Evolutionary conservation across 495 filamentous ascomycete genomes (phyloP), one percentile per base, ranked within the genome.

Genomic region (Penicillium subrubescens): DNA sequence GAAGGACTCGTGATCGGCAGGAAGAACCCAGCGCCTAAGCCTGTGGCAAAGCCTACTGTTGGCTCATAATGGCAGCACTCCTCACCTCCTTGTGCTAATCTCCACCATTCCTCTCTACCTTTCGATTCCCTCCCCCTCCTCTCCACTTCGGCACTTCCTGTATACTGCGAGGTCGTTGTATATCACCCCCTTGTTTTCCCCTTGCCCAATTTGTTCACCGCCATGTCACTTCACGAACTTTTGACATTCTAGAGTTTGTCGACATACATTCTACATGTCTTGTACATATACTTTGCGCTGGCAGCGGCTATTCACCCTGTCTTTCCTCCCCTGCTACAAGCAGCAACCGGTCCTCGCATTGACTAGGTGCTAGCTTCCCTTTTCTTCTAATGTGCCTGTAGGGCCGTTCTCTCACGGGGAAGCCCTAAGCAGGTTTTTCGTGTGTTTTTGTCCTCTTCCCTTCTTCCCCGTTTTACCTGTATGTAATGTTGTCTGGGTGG

Each of bases 1-100:
- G 83, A 86, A 71, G 81, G 71, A 8, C 70, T 83, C 37, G 66
- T 80, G 29, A 79, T 83, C 58, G 77, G 78, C 34, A 79, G 77
- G 64, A 77, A 76, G 67, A 79, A 77, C 50, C 55, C 72, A 1
- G 54, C 65, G 1, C 61, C 69, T 17, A 76, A 78, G 65, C 52
- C 66, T 5, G 48, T 5, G 29, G 55, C 52, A n/a, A 54, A 59
- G 19, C 66, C 67, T 31, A 43, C 48, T 17, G 17, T 56, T 48
- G 34, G 58, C 31, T 41, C 65, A 48, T 60, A 29, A 59, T 23
- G 17, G 44, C 17, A 23, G 11, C 7, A 8, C 33, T 35, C 14
- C 43, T 25, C 50, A 33, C 39, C 46, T 39, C 59, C 34, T 41
- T 27, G 27, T 39, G 33, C 27, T 25, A 44, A 44, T 19, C 5